These are phyloP conservation scores for Paspalum notatum DNA, from an alignment of 176 grass and related monocot species.

Conservation along the genomic window DNA sequence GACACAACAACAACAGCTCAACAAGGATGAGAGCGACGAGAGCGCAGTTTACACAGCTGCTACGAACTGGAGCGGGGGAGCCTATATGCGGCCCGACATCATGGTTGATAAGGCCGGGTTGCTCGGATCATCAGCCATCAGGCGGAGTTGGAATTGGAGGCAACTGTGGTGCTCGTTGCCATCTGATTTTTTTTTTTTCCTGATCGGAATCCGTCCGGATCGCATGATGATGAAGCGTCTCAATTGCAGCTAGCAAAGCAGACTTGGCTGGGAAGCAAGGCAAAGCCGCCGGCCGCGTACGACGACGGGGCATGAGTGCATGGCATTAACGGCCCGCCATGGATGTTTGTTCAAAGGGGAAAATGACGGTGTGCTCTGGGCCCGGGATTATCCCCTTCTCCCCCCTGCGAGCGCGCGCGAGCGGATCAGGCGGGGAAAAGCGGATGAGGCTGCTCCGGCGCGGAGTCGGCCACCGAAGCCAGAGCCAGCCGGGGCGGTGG, in stretches of 20 bases:
- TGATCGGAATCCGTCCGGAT: background rate
- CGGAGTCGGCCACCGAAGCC: constrained; percentile 55
- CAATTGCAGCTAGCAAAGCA: background rate
- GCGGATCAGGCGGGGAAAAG: background rate
- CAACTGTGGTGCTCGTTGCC: too few relatives aligned
- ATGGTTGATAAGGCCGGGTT: too few relatives aligned
- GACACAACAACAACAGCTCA: too few relatives aligned
- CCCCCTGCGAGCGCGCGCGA: too few relatives aligned
- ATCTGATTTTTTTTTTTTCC: too few relatives aligned
- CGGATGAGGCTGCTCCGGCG: constrained; percentile 59
- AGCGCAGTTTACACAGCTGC: too few relatives aligned
- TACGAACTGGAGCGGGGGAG: too few relatives aligned
- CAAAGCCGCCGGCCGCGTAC: background rate
- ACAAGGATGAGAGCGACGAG: too few relatives aligned
- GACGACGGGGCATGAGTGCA: background rate
- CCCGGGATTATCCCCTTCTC: constrained; percentile 12
- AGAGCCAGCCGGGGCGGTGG: background rate
- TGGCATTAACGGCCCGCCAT: background rate
- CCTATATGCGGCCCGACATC: too few relatives aligned
- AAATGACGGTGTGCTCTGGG: background rate
- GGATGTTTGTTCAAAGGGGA: background rate
- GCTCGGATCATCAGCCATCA: too few relatives aligned
- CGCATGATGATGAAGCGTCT: background rate
- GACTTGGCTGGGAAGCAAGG: background rate
- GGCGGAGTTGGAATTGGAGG: too few relatives aligned